These are phyloP conservation scores for Phaeoacremonium minimum DNA, from an alignment of 2,329 filamentous ascomycete species.

Conservation along the genomic window DNA sequence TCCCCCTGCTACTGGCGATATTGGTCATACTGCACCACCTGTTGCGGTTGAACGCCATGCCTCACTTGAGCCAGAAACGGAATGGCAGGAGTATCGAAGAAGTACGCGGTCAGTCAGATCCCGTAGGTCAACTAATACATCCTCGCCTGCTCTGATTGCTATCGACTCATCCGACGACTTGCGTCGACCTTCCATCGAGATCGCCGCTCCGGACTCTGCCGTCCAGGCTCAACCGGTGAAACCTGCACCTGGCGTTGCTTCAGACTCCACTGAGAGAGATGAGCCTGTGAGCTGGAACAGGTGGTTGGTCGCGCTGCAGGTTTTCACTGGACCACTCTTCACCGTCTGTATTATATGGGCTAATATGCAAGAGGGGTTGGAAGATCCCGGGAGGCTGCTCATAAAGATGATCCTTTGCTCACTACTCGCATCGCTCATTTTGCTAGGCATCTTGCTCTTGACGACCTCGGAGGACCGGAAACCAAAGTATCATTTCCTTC, in stretches of 20 bases:
- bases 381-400: slow-evolving; percentile 46
- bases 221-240: neutral
- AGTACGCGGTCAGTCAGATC: slow-evolving; percentile 32
- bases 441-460: slow-evolving; percentile 62
- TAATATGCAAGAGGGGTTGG: slow-evolving; percentile 56
- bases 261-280: slow-evolving; percentile 21
- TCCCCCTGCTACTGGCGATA: slow-evolving; percentile 16
- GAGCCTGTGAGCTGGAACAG: slow-evolving; percentile 71
- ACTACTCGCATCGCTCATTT: slow-evolving; percentile 62
- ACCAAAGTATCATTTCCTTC: slow-evolving; percentile 68
- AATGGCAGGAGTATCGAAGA: slow-evolving; percentile 57
- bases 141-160: slow-evolving; percentile 23
- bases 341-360: slow-evolving; percentile 73
- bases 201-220: neutral
- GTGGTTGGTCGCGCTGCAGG: slow-evolving; percentile 82
- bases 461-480: slow-evolving; percentile 65
- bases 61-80: slow-evolving; percentile 38
- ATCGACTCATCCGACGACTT: no score
- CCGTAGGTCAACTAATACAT: slow-evolving; percentile 12
- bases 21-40: slow-evolving; percentile 25
- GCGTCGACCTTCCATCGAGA: slow-evolving; percentile 6
- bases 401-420: slow-evolving; percentile 57
- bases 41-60: slow-evolving; percentile 27
- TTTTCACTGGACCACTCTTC: slow-evolving; percentile 84
- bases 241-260: neutral